phyloP scores from a whole-genome alignment of 2,329 filamentous ascomycete genomes.

The Dactylella cylindrospora region DNA sequence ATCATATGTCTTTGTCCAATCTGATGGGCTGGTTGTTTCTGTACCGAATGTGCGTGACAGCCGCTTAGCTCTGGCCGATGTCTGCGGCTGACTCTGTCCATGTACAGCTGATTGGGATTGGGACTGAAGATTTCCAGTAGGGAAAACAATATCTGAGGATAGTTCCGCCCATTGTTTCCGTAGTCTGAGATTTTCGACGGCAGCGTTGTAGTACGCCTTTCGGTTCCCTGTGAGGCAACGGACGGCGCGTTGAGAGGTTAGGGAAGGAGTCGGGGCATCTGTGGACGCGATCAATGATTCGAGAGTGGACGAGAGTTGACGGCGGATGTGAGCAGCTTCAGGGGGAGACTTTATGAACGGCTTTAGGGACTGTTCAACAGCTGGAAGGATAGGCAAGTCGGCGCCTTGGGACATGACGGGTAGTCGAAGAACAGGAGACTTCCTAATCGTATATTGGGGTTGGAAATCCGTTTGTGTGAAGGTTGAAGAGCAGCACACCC shows the following conservation, averaged over 20 bases:
- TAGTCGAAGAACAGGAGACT: constrained; percentile 3
- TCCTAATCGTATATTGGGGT: no score
- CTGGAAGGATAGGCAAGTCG: constrained; percentile 31
- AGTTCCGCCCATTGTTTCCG: constrained; percentile 40
- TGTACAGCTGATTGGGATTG: background rate
- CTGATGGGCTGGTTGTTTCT: background rate
- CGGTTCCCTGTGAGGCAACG: constrained; percentile 32
- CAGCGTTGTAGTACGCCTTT: constrained; percentile 39
- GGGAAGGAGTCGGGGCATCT: constrained; percentile 12
- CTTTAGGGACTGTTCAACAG: constrained; percentile 25
- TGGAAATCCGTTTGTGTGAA: background rate
- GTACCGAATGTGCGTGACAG: background rate
- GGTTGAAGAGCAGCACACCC: no score
- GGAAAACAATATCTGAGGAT: constrained; percentile 19
- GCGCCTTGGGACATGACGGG: constrained; percentile 1
- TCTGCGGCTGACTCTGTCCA: background rate
- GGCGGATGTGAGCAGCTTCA: constrained; percentile 25
- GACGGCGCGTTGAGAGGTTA: constrained; percentile 36
- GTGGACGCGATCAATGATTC: constrained; percentile 26
- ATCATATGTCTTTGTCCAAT: constrained; percentile 32
- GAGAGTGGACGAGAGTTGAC: constrained; percentile 30
- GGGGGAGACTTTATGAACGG: constrained; percentile 36
- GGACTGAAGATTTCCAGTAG: no score
- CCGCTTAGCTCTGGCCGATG: background rate
- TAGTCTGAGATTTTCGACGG: constrained; percentile 32